phyloP scores from a whole-genome alignment of 805 yeast species.

The Metschnikowia orientalis region DNA sequence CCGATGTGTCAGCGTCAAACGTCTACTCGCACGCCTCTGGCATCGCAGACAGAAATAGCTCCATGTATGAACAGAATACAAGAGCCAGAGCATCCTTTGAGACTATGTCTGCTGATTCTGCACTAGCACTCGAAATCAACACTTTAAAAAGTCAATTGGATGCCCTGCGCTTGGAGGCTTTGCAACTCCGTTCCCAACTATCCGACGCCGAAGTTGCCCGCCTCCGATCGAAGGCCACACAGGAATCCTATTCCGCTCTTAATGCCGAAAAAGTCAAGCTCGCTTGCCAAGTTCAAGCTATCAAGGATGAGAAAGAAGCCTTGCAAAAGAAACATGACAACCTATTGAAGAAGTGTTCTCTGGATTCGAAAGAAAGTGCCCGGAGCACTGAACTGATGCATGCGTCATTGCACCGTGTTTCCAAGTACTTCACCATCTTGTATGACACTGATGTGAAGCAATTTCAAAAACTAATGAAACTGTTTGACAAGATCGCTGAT shows the following conservation, averaged over 20 bases:
- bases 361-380: slow-evolving; percentile 18
- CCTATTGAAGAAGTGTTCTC: slow-evolving; percentile 34
- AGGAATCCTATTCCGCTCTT: slow-evolving; percentile 22
- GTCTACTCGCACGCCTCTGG: slow-evolving; percentile 2
- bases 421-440: slow-evolving; percentile 41
- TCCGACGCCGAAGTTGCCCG: slow-evolving; percentile 19
- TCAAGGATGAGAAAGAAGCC: slow-evolving; percentile 34
- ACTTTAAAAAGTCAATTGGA: slow-evolving; percentile 12
- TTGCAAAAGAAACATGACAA: slow-evolving; percentile 34
- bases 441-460: slow-evolving; percentile 40
- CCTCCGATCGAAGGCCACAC: too few species aligned
- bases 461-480: slow-evolving; percentile 46
- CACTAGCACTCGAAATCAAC: too few species aligned
- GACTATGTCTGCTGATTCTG: too few species aligned
- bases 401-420: slow-evolving; percentile 24
- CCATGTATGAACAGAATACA: background rate
- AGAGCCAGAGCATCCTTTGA: slow-evolving; percentile 8
- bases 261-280: slow-evolving; percentile 44
- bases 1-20: slow-evolving; percentile 9
- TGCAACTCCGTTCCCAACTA: slow-evolving; percentile 11
- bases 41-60: slow-evolving; percentile 1
- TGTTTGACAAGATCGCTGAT: slow-evolving; percentile 54
- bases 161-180: slow-evolving; percentile 10
- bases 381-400: slow-evolving; percentile 4
- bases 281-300: slow-evolving; percentile 37